Conservation (phyloP, 805 yeast species). For the Saccharomycopsis olivae region DNA sequence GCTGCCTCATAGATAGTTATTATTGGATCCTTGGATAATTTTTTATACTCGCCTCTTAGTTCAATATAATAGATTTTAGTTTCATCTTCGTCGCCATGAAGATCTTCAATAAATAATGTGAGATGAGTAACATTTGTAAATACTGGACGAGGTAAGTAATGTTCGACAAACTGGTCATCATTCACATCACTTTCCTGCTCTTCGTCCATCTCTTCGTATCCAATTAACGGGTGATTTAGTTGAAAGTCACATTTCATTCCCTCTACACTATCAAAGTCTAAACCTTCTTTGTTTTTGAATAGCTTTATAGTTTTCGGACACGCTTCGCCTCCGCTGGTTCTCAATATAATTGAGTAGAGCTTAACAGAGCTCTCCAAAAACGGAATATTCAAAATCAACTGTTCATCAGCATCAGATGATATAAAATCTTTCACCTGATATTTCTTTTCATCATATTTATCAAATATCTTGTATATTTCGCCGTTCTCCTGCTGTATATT, state of each 20-base stretch:
- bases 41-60: constrained; percentile 60
- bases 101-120: constrained; percentile 56
- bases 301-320: constrained; percentile 65
- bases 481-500: constrained; percentile 46
- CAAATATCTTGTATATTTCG: constrained; percentile 36
- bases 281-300: constrained; percentile 54
- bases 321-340: constrained; percentile 45
- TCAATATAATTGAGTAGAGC: constrained; percentile 58
- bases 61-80: constrained; percentile 59
- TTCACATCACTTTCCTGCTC: constrained; percentile 27
- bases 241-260: constrained; percentile 38
- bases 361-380: constrained; percentile 61
- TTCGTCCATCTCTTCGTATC: constrained; percentile 33
- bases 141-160: constrained; percentile 60
- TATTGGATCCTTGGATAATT: constrained; percentile 55
- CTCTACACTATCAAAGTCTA: constrained; percentile 63
- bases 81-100: constrained; percentile 55
- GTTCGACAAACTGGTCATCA: constrained; percentile 62
- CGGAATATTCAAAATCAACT: constrained; percentile 67
- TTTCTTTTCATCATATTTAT: constrained; percentile 38
- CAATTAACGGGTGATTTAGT: constrained; percentile 57
- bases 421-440: constrained; percentile 37
- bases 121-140: constrained; percentile 63
- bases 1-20: constrained; percentile 79
- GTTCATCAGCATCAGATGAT: constrained; percentile 69